Evolutionary conservation across 2,329 filamentous ascomycete genomes (phyloP).

Genomic region (Fusarium sarcochroum): DNA sequence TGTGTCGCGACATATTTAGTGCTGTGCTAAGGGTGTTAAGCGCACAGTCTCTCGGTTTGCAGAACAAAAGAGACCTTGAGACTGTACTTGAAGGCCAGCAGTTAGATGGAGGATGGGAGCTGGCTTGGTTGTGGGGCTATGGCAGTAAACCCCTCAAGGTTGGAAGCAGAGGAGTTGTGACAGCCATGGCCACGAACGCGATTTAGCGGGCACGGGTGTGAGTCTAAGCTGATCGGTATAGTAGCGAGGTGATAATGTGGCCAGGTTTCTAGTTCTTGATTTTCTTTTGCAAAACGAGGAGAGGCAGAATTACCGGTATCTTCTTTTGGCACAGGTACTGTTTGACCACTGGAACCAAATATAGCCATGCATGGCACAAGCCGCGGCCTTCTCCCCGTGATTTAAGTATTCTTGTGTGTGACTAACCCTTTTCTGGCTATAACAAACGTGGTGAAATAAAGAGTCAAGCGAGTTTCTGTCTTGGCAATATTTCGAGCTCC

Average conservation of each 20-base stretch:
- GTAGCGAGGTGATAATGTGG: neutral
- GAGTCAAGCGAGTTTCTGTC: neutral
- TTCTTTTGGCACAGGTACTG: too few species aligned
- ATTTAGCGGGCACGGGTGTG: neutral
- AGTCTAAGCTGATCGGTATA: neutral
- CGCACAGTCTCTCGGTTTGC: neutral
- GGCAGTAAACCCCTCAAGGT: neutral
- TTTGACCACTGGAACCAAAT: too few species aligned
- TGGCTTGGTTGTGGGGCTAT: slow-evolving; percentile 5
- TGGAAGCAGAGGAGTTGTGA: slow-evolving; percentile 12
- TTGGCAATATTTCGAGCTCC: neutral
- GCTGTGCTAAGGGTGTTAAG: slow-evolving; percentile 3
- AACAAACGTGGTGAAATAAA: too few species aligned
- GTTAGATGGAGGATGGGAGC: slow-evolving; percentile 12
- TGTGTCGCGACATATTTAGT: neutral
- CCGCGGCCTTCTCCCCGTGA: neutral
- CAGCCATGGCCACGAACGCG: slow-evolving; percentile 17
- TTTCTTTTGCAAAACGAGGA: too few species aligned
- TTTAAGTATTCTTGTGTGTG: neutral
- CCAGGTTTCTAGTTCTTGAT: too few species aligned
- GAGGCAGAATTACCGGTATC: too few species aligned
- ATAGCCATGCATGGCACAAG: too few species aligned
- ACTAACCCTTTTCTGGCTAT: neutral
- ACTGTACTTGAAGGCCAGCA: neutral
- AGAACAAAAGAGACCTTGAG: neutral